Conservation (phyloP, 495 filamentous ascomycete species). For the Aspergillus campestris region DNA sequence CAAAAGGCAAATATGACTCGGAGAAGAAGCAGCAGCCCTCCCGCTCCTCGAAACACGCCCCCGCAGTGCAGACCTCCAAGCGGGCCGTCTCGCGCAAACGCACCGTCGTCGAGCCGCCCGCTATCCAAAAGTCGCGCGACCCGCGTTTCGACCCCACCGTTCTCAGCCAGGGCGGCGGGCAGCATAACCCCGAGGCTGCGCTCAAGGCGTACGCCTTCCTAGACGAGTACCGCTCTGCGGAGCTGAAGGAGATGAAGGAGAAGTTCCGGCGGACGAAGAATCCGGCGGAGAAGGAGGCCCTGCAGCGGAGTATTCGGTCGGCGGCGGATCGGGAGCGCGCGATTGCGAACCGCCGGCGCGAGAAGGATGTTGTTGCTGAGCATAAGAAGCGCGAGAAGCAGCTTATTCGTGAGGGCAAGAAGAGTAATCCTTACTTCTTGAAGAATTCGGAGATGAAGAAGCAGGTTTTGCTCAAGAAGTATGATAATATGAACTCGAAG, state of each 20-base stretch:
- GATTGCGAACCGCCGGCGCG: slow-evolving; percentile 55
- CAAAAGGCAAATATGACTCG: slow-evolving; percentile 17
- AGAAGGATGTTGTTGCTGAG: slow-evolving; percentile 54
- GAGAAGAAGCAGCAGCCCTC: slow-evolving; percentile 29
- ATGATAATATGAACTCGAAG: slow-evolving; percentile 67
- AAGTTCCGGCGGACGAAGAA: slow-evolving; percentile 61
- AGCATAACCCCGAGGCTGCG: slow-evolving; percentile 36
- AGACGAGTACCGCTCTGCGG: slow-evolving; percentile 69
- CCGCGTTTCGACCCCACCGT: slow-evolving; percentile 74
- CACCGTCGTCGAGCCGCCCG: slow-evolving; percentile 51
- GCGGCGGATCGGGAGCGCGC: slow-evolving; percentile 64
- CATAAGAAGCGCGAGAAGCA: slow-evolving; percentile 80
- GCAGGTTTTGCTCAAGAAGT: slow-evolving; percentile 67
- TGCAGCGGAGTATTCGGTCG: slow-evolving; percentile 58
- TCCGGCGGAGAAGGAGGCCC: slow-evolving; percentile 46
- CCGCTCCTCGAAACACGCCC: slow-evolving; percentile 83
- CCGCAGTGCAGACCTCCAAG: slow-evolving; percentile 70
- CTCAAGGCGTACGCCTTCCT: slow-evolving; percentile 75
- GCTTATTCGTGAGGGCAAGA: slow-evolving; percentile 76
- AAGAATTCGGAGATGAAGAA: slow-evolving; percentile 90
- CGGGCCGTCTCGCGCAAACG: slow-evolving; percentile 72
- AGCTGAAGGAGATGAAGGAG: slow-evolving; percentile 63
- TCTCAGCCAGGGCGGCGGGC: slow-evolving; percentile 21
- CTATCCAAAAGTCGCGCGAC: slow-evolving; percentile 50
- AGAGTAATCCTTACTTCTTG: slow-evolving; percentile 82